Evolutionary conservation across 2,329 filamentous ascomycete genomes (phyloP).

Genomic region (Parascedosporium putredinis): DNA sequence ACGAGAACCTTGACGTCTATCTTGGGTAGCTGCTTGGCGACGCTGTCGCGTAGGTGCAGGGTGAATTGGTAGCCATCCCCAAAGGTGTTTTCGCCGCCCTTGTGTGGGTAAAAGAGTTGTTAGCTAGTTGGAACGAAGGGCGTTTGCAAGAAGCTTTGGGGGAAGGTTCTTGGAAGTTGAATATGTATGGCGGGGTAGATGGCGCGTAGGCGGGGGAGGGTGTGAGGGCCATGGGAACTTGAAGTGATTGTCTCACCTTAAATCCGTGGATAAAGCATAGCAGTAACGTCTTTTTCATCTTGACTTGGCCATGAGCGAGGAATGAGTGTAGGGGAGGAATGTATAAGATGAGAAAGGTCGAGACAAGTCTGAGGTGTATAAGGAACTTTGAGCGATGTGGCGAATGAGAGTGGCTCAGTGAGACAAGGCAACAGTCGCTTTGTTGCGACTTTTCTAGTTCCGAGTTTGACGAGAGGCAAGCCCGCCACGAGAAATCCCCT

Average conservation of each 20-base stretch:
- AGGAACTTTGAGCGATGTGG: background rate
- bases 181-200: conserved; percentile 1
- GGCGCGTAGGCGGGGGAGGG: background rate
- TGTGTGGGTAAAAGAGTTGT: conserved; percentile 4
- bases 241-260: conserved; percentile 49
- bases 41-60: conserved; percentile 54
- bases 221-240: too few species aligned
- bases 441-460: too few species aligned
- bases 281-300: conserved; percentile 67
- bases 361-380: background rate
- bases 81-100: conserved; percentile 73
- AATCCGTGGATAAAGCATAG: conserved; percentile 84
- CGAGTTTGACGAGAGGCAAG: background rate
- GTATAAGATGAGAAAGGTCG: background rate
- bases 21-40: conserved; percentile 57
- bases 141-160: too few species aligned
- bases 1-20: conserved; percentile 56
- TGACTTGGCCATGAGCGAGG: background rate
- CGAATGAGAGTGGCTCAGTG: background rate
- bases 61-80: conserved; percentile 55
- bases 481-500: too few species aligned
- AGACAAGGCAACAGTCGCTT: background rate
- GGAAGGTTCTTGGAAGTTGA: too few species aligned
- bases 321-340: background rate
- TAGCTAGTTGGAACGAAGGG: too few species aligned